Evolutionary conservation across 208 protist species (phyloP).

Genomic region (Acanthamoeba quina): DNA sequence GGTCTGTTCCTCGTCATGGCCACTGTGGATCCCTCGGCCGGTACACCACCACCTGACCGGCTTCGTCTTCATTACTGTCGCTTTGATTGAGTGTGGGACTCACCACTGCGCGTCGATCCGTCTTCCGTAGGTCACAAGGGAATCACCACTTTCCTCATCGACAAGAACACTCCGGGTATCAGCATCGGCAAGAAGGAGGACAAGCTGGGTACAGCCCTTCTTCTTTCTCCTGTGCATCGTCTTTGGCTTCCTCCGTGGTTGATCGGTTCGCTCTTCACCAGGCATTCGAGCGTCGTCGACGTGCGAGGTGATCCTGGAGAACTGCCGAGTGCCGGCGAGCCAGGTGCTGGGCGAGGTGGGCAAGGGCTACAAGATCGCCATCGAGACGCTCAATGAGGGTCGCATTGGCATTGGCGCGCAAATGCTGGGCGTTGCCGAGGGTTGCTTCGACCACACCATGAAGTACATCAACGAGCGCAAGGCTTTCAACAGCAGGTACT

Average conservation of each 20-base stretch:
- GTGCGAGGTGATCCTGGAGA: constrained; percentile 95
- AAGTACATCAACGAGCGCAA: constrained; percentile 92
- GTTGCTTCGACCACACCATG: constrained; percentile 90
- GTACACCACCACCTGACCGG: constrained; percentile 89
- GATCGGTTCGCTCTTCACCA: neutral
- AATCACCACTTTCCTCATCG: constrained; percentile 97
- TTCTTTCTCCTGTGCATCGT: too few species aligned
- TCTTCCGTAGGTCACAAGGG: constrained; percentile 69
- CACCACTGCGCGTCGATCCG: neutral
- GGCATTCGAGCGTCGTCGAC: constrained; percentile 96
- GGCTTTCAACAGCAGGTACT: constrained; percentile 92
- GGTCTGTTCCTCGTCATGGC: constrained; percentile 96
- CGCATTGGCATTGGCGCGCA: constrained; percentile 96
- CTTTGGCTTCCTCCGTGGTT: neutral
- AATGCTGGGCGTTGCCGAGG: constrained; percentile 95
- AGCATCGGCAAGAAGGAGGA: constrained; percentile 95
- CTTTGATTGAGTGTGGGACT: too few species aligned
- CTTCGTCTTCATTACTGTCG: too few species aligned
- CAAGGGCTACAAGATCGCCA: constrained; percentile 96
- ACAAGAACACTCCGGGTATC: constrained; percentile 92
- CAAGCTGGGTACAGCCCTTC: constrained; percentile 89
- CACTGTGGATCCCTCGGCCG: constrained; percentile 92
- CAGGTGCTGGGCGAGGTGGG: constrained; percentile 86
- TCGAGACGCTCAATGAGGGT: constrained; percentile 95
- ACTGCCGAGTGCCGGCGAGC: constrained; percentile 81